These are phyloP conservation scores for Penicillium sp. DNA, from an alignment of 2,329 filamentous ascomycete species.

Conservation along the genomic window DNA sequence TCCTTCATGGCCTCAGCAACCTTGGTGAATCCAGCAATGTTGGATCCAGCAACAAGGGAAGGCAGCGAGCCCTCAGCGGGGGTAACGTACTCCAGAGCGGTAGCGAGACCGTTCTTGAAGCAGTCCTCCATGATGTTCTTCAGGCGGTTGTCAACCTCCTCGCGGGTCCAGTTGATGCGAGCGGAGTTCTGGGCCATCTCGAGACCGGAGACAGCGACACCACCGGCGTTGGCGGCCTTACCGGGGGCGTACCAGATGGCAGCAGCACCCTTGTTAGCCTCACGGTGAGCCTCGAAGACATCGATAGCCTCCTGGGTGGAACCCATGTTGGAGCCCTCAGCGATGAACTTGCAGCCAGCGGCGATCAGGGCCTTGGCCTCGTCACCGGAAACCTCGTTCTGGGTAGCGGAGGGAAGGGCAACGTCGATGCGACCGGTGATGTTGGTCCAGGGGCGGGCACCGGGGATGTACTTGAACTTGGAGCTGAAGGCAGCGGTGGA, in stretches of 20 bases:
- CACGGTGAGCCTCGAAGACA: slow-evolving; percentile 77
- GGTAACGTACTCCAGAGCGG: slow-evolving; percentile 83
- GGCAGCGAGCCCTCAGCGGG: slow-evolving; percentile 80
- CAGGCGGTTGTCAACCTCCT: slow-evolving; percentile 89
- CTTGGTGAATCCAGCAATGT: slow-evolving; percentile 98
- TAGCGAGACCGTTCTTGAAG: slow-evolving; percentile 85
- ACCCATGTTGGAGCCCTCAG: slow-evolving; percentile 98
- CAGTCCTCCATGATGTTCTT: slow-evolving; percentile 93
- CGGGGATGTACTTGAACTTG: slow-evolving; percentile 82
- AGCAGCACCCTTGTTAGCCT: slow-evolving; percentile 60
- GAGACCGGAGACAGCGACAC: slow-evolving; percentile 93
- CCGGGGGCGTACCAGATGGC: slow-evolving; percentile 95
- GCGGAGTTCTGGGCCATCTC: slow-evolving; percentile 99
- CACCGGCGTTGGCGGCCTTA: slow-evolving; percentile 96
- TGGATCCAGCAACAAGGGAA: slow-evolving; percentile 86
- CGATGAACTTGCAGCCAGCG: slow-evolving; percentile 78
- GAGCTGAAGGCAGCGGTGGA: slow-evolving; percentile 55
- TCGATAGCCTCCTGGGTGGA: slow-evolving; percentile 96
- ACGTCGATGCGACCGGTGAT: slow-evolving; percentile 80
- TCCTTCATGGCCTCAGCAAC: slow-evolving; percentile 91
- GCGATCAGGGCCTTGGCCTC: slow-evolving; percentile 81
- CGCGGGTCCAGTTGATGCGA: slow-evolving; percentile 78
- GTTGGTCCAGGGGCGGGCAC: slow-evolving; percentile 87
- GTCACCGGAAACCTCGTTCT: slow-evolving; percentile 94
- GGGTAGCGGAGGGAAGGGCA: slow-evolving; percentile 87